phyloP scores from a whole-genome alignment of 495 filamentous ascomycete genomes.

The Penicillium odoratum region DNA sequence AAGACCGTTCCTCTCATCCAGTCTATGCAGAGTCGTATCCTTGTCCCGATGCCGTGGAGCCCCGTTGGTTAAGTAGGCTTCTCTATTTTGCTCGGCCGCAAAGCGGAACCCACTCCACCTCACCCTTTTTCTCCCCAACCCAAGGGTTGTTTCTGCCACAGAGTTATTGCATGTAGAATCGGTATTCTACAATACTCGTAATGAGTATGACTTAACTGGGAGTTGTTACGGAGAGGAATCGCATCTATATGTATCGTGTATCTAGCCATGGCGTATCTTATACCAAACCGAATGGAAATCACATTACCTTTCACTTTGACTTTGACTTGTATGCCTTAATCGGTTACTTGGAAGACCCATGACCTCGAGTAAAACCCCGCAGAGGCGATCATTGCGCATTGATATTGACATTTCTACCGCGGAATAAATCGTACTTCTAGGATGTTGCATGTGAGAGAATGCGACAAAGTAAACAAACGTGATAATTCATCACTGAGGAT shows the following conservation, averaged over 20 bases:
- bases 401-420: no score
- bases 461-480: no score
- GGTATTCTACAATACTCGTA: neutral
- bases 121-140: neutral
- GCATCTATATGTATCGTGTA: slow-evolving; percentile 26
- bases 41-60: slow-evolving; percentile 95
- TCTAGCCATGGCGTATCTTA: slow-evolving; percentile 22
- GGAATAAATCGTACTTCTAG: no score
- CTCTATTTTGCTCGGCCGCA: neutral
- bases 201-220: neutral
- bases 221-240: neutral
- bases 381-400: no score
- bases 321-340: neutral
- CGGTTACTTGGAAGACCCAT: neutral
- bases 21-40: slow-evolving; percentile 88
- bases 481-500: no score
- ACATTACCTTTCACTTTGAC: neutral
- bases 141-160: neutral
- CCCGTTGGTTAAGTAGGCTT: slow-evolving; percentile 64
- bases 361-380: no score
- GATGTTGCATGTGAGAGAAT: no score
- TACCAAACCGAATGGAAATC: slow-evolving; percentile 6
- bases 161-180: neutral
- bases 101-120: slow-evolving; percentile 4
- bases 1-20: slow-evolving; percentile 97